Evolutionary conservation across 805 yeast species (phyloP), one percentile per base, ranked within the genome.

Genomic region (Kodamaea restingae): DNA sequence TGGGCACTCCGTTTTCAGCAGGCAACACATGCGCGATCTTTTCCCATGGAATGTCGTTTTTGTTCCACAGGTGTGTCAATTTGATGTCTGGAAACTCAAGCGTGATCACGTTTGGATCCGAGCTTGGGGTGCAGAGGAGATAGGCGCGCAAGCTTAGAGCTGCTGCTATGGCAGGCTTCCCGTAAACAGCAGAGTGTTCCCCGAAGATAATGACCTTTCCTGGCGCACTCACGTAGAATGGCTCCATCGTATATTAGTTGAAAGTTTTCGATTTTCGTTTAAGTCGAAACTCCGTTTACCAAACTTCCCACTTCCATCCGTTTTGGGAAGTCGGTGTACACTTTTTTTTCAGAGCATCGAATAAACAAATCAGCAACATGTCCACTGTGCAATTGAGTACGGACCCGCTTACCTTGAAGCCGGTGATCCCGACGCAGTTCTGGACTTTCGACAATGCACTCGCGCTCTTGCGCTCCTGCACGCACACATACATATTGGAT

Each of bases 181-280:
- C 81, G 57, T 85, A 86, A 0, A 93, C 98, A 2, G 95, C 98
- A 6, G 97, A 85, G 55, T 93, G 98, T 56, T 93, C 98, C 15
- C 98, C 98, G 59, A 90, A 93, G 25, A 93, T 71, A 50, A 93
- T 93, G 32, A 88, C 95, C 55, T 93, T 93, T 3, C 98, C 98
- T 0, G 98, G 98, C 1, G 98, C 93, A 39, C 96, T 85, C 2
- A 88, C 86, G 36, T 78, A 62, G 58, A 90, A 87, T 14, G 88
- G 84, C 12, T 38, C 42, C 37, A 38, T 25, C n/a, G n/a, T n/a
- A n/a, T n/a, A n/a, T n/a, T n/a, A n/a, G n/a, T n/a, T n/a, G n/a
- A n/a, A n/a, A n/a, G n/a, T n/a, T n/a, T n/a, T n/a, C n/a, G n/a
- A n/a, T n/a, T n/a, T n/a, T n/a, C n/a, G n/a, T n/a, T n/a, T n/a